Evolutionary conservation across 2,329 filamentous ascomycete genomes (phyloP).

Genomic region (Penicillium sp.): DNA sequence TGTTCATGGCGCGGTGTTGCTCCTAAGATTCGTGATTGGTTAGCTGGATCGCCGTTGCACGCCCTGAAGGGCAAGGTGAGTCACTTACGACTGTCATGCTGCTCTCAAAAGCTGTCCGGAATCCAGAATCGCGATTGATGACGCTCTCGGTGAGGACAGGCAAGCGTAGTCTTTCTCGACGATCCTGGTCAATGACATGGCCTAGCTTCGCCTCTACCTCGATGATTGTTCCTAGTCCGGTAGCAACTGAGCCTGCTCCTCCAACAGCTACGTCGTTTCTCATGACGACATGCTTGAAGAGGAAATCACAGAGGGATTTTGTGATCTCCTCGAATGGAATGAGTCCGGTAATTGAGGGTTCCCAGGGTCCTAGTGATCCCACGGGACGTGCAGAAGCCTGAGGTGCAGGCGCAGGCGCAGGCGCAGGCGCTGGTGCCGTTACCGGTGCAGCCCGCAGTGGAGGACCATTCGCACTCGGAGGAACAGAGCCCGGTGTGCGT

Average conservation of each 20-base stretch:
- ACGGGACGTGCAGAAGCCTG: constrained; percentile 3
- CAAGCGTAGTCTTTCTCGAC: constrained; percentile 65
- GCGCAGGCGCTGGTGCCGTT: background rate
- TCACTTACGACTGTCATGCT: constrained; percentile 79
- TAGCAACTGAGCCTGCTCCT: constrained; percentile 55
- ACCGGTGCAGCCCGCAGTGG: constrained; percentile 11
- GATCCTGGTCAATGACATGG: constrained; percentile 70
- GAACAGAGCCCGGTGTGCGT: constrained; percentile 17
- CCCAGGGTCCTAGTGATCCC: constrained; percentile 43
- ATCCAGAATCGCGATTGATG: constrained; percentile 54
- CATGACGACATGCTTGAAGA: constrained; percentile 69
- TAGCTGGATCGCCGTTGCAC: background rate
- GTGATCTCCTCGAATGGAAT: constrained; percentile 72
- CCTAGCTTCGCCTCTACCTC: constrained; percentile 96
- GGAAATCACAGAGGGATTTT: constrained; percentile 75
- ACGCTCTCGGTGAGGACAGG: constrained; percentile 70
- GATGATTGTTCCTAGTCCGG: constrained; percentile 66
- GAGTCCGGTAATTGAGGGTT: constrained; percentile 64
- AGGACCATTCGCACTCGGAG: constrained; percentile 32
- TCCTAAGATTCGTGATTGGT: constrained; percentile 46
- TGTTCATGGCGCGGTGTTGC: constrained; percentile 81
- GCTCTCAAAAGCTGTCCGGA: constrained; percentile 71
- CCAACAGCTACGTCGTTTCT: constrained; percentile 61
- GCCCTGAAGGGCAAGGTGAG: background rate
- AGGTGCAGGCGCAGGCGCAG: background rate